Base-by-base conservation (phyloP, 2,329 filamentous ascomycete species). In the Alternaria hordeiaustralica region DNA sequence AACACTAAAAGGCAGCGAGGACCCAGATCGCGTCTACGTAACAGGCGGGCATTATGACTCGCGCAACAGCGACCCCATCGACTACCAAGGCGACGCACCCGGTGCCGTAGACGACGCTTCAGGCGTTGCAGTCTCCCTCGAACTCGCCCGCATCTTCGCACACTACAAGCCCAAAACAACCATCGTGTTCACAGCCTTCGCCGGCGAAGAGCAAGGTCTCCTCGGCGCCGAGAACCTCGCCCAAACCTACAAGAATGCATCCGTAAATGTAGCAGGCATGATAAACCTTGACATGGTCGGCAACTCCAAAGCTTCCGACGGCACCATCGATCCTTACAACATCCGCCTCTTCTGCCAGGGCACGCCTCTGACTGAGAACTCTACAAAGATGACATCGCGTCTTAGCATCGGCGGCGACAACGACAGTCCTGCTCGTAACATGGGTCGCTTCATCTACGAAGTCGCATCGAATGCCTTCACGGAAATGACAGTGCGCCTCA, bases 281-380 rank as follows among this genome's bases (percentile, higher is more conserved):
- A 82, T 85, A 67, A 87, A 83, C 63, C 83, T 86, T 74, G 85
- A 87, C 72, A 86, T 87, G 63, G 82, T 87, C 5, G 86, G 86
- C 43, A 84, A 80, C 13, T 77, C 82, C 2, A 79, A 75, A 5
- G 82, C 79, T n/a, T 79, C 82, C 55, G 78, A 80, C 18, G 82
- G 81, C 33, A 73, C 75, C 23, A 70, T 75, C 43, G 80, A 85
- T 69, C 83, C 80, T 12, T 79, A 84, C 71, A 84, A 83, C 12
- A 81, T 87, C 64, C 84, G 86, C 3, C 76, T 87, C 11, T 87
- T 87, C 75, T 84, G 75, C 67, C 83, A 82, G 71, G 83, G 82
- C 41, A 79, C 79, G 8, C 84, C 79, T 45, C 77, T 78, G 6
- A 83, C 82, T 5, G 83, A 86, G 44, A 78, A 80, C 55, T 74